Evolutionary conservation across 352 stramenopile genomes (phyloP).

Genomic region (Phytophthora tentaculata): DNA sequence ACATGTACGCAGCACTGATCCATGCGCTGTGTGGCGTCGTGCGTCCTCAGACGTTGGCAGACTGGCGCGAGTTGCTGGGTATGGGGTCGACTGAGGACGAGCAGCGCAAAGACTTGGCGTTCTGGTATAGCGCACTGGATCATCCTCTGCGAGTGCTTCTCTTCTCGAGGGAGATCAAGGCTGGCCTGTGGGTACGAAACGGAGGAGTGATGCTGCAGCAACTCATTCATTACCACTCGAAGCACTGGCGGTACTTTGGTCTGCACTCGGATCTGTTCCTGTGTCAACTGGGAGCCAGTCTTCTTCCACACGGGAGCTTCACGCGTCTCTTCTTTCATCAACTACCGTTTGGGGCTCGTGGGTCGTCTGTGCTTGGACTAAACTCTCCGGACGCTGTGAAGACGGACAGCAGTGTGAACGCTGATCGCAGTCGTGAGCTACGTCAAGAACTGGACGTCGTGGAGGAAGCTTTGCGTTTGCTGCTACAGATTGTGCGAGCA

Average conservation of each 20-base stretch:
- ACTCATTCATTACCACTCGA: slow-evolving; percentile 81
- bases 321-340: slow-evolving; percentile 66
- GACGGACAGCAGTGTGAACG: slow-evolving; percentile 1
- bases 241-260: slow-evolving; percentile 82
- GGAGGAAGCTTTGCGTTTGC: slow-evolving; percentile 67
- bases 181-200: slow-evolving; percentile 80
- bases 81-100: slow-evolving; percentile 24
- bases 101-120: slow-evolving; percentile 40
- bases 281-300: slow-evolving; percentile 57
- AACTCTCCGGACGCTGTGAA: background rate
- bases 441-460: slow-evolving; percentile 59
- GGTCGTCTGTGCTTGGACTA: slow-evolving; percentile 35
- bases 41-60: slow-evolving; percentile 36
- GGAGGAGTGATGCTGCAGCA: slow-evolving; percentile 85
- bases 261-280: slow-evolving; percentile 79
- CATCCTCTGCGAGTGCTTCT: slow-evolving; percentile 66
- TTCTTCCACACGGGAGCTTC: slow-evolving; percentile 62
- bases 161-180: slow-evolving; percentile 77
- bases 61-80: slow-evolving; percentile 61
- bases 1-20: slow-evolving; percentile 72
- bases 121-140: slow-evolving; percentile 54
- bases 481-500: slow-evolving; percentile 66
- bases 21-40: slow-evolving; percentile 57
- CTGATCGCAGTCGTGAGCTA: slow-evolving; percentile 30
- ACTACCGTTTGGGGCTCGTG: slow-evolving; percentile 40